Base-by-base conservation (phyloP, 2,329 filamentous ascomycete species). In the Cladosporium austrohemisphaericum region DNA sequence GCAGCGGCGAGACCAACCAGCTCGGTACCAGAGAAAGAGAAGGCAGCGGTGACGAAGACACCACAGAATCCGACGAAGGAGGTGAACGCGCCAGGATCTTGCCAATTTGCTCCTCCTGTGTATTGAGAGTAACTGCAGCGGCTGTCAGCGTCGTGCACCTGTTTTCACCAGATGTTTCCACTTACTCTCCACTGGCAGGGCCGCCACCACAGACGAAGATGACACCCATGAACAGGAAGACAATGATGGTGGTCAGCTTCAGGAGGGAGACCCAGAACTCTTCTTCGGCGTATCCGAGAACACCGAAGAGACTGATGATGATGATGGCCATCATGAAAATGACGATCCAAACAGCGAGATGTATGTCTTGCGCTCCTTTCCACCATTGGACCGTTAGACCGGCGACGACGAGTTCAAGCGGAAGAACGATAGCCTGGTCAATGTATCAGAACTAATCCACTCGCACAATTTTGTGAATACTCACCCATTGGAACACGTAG, bases 301-400 rank as follows among this genome's bases (percentile, higher is more conserved):
- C 86, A 45, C 90, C 89, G 61, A 92, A 93, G 56, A 95, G 68
- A 65, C 96, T 95, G 70, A 96, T 95, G 20, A 69, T 59, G 40
- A 94, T 76, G 57, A 95, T 91, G 47, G 85, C 60, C 13, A 82
- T 52, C 50, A 93, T 79, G 68, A 96, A 96, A 33, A 96, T 73
- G 36, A 86, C 80, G 20, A 96, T 88, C 71, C 88, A 96, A 26
- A 87, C 84, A 49, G 85, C 82, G 55, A 83, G 82, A 23, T 82
- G 78, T 46, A 89, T 68, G 19, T 28, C 35, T 25, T 7, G 9
- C 13, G 46, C 38, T 57, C 31, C 18, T 23, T 35, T 53, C 55
- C 62, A 65, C 54, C 52, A 63, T 9, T 55, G 36, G 26, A 63
- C 58, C 1, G 60, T 63, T 3, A 62, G 35, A 20, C 58, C 58